Evolutionary conservation across 805 yeast genomes (phyloP).

Genomic region (Sungouiella thailandica): DNA sequence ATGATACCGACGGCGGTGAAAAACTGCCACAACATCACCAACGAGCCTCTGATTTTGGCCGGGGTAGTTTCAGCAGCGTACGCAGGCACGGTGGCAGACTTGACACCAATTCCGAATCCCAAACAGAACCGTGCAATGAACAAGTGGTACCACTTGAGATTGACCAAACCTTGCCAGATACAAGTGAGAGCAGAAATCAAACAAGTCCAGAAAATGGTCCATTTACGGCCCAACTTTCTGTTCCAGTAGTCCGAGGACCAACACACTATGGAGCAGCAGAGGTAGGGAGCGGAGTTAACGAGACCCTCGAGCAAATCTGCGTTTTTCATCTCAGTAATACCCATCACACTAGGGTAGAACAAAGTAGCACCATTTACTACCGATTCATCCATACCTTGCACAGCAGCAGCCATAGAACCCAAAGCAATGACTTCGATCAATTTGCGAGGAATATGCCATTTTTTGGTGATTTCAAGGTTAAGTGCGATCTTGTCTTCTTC

Average conservation of each 20-base stretch:
- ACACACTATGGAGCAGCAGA: conserved; percentile 56
- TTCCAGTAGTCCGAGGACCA: conserved; percentile 59
- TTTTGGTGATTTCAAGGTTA: conserved; percentile 41
- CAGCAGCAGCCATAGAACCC: conserved; percentile 66
- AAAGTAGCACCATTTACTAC: conserved; percentile 65
- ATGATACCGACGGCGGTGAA: conserved; percentile 73
- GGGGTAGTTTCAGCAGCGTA: conserved; percentile 34
- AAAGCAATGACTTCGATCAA: conserved; percentile 50
- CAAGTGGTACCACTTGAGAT: conserved; percentile 52
- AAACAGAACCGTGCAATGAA: conserved; percentile 54
- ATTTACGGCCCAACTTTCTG: conserved; percentile 51
- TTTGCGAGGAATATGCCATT: conserved; percentile 42
- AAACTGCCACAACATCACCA: conserved; percentile 69
- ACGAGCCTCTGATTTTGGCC: conserved; percentile 53
- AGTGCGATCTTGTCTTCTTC: conserved; percentile 45
- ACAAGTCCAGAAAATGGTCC: conserved; percentile 58
- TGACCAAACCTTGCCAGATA: conserved; percentile 64
- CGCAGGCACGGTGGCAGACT: conserved; percentile 67
- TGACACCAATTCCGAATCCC: conserved; percentile 64
- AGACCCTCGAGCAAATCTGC: conserved; percentile 58
- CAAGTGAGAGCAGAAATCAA: conserved; percentile 54
- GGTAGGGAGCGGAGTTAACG: conserved; percentile 61
- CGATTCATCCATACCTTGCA: conserved; percentile 74
- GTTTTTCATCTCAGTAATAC: conserved; percentile 36
- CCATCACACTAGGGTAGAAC: conserved; percentile 52